Evolutionary conservation across 2,329 filamentous ascomycete genomes (phyloP).

Genomic region (Colletotrichum orchidophilum): DNA sequence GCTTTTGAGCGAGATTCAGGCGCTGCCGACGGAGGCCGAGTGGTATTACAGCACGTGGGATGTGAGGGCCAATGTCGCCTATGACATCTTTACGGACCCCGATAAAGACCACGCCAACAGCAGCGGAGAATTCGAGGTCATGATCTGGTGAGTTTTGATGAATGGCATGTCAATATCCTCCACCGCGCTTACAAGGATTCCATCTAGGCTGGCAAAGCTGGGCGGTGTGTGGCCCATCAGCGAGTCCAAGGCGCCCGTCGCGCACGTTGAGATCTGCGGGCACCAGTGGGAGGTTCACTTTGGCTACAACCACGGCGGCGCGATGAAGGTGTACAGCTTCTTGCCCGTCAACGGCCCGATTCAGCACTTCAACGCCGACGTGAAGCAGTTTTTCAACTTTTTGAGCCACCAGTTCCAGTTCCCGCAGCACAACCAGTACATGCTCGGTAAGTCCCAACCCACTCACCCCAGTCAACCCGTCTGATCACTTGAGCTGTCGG

Average conservation of each 20-base stretch:
- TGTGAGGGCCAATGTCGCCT: conserved; percentile 67
- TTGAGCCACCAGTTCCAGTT: conserved; percentile 54
- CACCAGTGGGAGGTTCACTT: conserved; percentile 62
- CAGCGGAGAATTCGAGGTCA: conserved; percentile 66
- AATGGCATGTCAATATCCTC: background rate
- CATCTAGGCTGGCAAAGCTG: conserved; percentile 57
- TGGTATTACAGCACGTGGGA: conserved; percentile 58
- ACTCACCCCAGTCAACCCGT: background rate
- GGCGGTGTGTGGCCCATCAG: conserved; percentile 62
- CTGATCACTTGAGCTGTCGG: background rate
- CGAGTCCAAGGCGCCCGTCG: conserved; percentile 33
- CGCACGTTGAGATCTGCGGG: conserved; percentile 27
- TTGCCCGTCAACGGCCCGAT: conserved; percentile 44
- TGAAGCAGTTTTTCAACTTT: conserved; percentile 64
- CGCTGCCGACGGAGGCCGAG: conserved; percentile 45
- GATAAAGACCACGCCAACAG: conserved; percentile 43
- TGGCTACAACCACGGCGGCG: conserved; percentile 58
- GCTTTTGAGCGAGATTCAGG: conserved; percentile 44
- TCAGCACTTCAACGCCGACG: conserved; percentile 61
- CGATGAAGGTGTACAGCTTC: conserved; percentile 65
- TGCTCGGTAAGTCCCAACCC: conserved; percentile 36
- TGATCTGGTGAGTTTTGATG: conserved; percentile 62
- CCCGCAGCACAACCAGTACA: conserved; percentile 40
- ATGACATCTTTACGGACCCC: conserved; percentile 67
- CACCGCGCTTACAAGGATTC: background rate